These are phyloP conservation scores for Aspergillus jensenii DNA, from an alignment of 2,329 filamentous ascomycete species.

Conservation along the genomic window DNA sequence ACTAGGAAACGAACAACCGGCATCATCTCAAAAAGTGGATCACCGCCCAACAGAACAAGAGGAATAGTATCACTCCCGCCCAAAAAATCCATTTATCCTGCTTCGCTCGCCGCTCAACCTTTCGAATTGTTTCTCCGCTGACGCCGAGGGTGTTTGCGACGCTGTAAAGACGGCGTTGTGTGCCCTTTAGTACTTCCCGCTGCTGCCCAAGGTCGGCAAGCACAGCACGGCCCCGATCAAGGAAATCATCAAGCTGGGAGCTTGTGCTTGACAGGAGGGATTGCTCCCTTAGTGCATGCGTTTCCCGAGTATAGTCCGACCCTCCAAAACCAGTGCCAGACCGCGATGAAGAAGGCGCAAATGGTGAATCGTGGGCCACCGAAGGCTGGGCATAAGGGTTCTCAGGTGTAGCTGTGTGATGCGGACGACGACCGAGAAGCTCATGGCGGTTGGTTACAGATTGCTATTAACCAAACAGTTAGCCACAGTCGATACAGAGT, in stretches of 20 bases:
- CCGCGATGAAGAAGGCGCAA: slow-evolving; percentile 36
- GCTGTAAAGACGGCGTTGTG: slow-evolving; percentile 84
- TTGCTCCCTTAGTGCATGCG: slow-evolving; percentile 84
- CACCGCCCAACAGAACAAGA: slow-evolving; percentile 88
- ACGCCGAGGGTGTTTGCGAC: slow-evolving; percentile 93
- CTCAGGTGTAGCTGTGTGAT: slow-evolving; percentile 76
- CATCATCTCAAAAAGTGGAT: slow-evolving; percentile 74
- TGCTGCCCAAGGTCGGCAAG: slow-evolving; percentile 85
- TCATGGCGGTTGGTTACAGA: slow-evolving; percentile 72
- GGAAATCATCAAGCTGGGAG: slow-evolving; percentile 85
- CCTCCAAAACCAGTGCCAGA: slow-evolving; percentile 47
- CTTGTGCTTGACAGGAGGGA: slow-evolving; percentile 82
- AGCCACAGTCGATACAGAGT: not conserved
- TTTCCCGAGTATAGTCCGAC: slow-evolving; percentile 67
- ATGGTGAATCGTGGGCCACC: slow-evolving; percentile 44
- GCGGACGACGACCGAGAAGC: slow-evolving; percentile 80
- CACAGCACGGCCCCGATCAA: slow-evolving; percentile 86
- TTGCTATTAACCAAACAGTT: slow-evolving; percentile 39
- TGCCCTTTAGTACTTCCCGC: slow-evolving; percentile 91
- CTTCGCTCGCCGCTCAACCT: slow-evolving; percentile 86
- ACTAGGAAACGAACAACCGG: not conserved
- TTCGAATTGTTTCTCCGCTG: slow-evolving; percentile 93
- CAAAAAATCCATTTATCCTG: slow-evolving; percentile 99
- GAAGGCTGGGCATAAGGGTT: slow-evolving; percentile 79
- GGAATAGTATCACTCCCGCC: slow-evolving; percentile 80